Evolutionary conservation across 1,284 basidiomycete genomes (phyloP).

Genomic region (Crepidotus sp.): DNA sequence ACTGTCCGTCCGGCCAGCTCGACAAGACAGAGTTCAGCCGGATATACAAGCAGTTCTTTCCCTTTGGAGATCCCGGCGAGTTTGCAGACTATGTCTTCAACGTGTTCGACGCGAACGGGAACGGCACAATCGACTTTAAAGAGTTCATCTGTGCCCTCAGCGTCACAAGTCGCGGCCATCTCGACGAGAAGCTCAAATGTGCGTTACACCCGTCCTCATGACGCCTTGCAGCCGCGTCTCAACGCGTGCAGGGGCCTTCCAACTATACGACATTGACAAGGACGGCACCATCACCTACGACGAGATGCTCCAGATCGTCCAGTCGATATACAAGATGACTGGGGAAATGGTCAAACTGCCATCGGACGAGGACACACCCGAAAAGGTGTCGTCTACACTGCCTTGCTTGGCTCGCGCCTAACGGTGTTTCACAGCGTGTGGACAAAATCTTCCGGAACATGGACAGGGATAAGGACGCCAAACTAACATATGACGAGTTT

Average conservation of each 20-base stretch:
- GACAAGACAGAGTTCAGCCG: constrained; percentile 95
- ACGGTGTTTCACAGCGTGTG: constrained; percentile 58
- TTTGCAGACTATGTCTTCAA: constrained; percentile 99
- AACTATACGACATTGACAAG: constrained; percentile 97
- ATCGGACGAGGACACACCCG: constrained; percentile 95
- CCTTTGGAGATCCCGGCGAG: constrained; percentile 94
- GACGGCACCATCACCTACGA: constrained; percentile 96
- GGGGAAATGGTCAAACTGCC: constrained; percentile 99
- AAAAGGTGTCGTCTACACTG: constrained; percentile 61
- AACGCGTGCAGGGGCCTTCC: constrained; percentile 84
- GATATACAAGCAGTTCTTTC: constrained; percentile 99
- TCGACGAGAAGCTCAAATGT: constrained; percentile 99
- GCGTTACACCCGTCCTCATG: constrained; percentile 26
- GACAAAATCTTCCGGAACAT: constrained; percentile 95
- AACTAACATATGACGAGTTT: constrained; percentile 90
- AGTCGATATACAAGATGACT: constrained; percentile 98
- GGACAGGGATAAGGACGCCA: constrained; percentile 86
- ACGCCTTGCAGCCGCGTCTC: constrained; percentile 10
- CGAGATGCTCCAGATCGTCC: constrained; percentile 97
- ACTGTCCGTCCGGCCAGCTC: constrained; percentile 95
- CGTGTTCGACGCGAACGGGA: constrained; percentile 93
- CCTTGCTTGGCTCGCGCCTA: not conserved
- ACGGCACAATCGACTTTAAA: constrained; percentile 94
- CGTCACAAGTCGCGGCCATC: constrained; percentile 85
- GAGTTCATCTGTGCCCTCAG: constrained; percentile 99